phyloP scores from a whole-genome alignment of 2,329 filamentous ascomycete genomes.

The Arthrobotrys megalospora region DNA sequence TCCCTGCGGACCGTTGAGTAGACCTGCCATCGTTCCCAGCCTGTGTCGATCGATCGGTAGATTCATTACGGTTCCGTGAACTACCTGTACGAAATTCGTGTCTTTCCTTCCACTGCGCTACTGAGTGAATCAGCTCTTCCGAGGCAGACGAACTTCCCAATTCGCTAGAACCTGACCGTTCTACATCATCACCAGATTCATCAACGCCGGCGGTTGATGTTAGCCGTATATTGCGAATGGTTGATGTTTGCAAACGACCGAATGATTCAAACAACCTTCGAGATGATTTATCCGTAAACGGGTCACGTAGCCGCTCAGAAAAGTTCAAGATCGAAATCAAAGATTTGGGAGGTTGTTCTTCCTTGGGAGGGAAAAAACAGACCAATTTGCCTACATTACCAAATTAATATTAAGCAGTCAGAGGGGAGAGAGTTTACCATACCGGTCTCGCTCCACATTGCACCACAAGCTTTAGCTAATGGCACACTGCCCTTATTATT shows the following conservation, averaged over 20 bases:
- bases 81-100: constrained; percentile 27
- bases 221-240: constrained; percentile 67
- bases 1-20: constrained; percentile 39
- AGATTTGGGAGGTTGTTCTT: constrained; percentile 73
- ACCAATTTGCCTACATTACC: constrained; percentile 71
- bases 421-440: background rate
- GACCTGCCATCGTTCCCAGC: constrained; percentile 46
- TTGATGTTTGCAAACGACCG: constrained; percentile 73
- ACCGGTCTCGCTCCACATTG: constrained; percentile 63
- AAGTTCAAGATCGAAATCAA: constrained; percentile 71
- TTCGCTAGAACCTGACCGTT: constrained; percentile 42
- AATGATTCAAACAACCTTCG: constrained; percentile 76
- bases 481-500: constrained; percentile 75
- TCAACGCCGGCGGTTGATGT: constrained; percentile 14
- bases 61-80: constrained; percentile 48
- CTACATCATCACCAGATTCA: constrained; percentile 49
- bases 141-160: constrained; percentile 46
- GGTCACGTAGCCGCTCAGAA: constrained; percentile 69
- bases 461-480: constrained; percentile 72
- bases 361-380: constrained; percentile 79
- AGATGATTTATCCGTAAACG: constrained; percentile 47
- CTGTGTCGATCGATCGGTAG: constrained; percentile 47
- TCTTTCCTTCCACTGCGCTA: constrained; percentile 38
- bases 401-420: background rate
- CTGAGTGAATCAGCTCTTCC: constrained; percentile 46